Evolutionary conservation across 2,329 filamentous ascomycete species (phyloP).

Genomic region (Alternaria gansuensis): DNA sequence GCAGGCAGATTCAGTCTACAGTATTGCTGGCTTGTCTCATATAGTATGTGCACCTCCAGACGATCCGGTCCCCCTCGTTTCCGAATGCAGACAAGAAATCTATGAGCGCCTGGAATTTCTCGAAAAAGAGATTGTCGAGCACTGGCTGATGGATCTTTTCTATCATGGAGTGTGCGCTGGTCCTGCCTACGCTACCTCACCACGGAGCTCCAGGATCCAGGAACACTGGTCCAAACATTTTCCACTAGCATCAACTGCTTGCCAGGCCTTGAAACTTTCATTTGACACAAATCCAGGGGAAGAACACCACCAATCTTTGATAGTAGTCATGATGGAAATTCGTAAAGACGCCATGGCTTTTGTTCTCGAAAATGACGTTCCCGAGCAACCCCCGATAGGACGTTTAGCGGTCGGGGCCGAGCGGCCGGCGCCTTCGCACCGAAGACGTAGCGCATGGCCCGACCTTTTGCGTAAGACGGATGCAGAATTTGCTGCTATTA

Average conservation of each 20-base stretch:
- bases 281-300: too few species aligned
- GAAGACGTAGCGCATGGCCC: too few species aligned
- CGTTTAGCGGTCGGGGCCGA: too few species aligned
- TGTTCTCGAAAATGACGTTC: too few species aligned
- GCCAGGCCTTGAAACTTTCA: background rate
- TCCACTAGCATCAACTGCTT: background rate
- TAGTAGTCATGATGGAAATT: too few species aligned
- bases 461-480: too few species aligned
- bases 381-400: too few species aligned
- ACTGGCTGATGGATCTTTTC: background rate
- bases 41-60: background rate
- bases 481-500: too few species aligned
- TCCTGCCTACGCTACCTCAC: background rate
- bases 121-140: background rate
- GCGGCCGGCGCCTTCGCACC: too few species aligned
- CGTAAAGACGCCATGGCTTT: too few species aligned
- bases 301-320: too few species aligned
- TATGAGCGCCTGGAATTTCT: background rate
- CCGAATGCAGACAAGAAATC: background rate
- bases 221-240: background rate
- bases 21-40: background rate
- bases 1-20: background rate
- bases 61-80: too few species aligned
- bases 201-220: background rate
- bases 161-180: background rate